Conservation (phyloP, 306 rosid species). For the Vigna nakashimae region DNA sequence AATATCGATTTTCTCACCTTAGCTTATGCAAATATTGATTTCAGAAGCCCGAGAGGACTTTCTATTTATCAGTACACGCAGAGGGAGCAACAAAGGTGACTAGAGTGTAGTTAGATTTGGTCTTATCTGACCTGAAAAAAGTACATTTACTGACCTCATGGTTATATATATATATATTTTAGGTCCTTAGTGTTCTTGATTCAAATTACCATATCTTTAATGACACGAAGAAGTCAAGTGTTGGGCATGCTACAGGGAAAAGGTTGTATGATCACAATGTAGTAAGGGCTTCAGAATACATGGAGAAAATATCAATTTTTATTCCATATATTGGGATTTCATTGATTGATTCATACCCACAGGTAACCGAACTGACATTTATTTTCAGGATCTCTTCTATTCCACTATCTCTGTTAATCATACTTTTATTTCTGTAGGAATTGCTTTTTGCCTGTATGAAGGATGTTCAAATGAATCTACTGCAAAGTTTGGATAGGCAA, state of each 20-base stretch:
- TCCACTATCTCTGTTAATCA: constrained; percentile 37
- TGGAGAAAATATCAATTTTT: constrained; percentile 73
- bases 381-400: constrained; percentile 24
- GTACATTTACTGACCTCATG: not conserved
- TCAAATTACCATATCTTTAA: constrained; percentile 69
- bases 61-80: constrained; percentile 79
- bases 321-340: constrained; percentile 82
- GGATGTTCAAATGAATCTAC: constrained; percentile 67
- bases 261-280: constrained; percentile 61
- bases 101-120: constrained; percentile 37
- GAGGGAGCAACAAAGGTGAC: constrained; percentile 96
- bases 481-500: constrained; percentile 89
- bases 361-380: constrained; percentile 57
- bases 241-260: constrained; percentile 52
- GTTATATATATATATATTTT: constrained; percentile 19
- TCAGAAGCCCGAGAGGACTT: constrained; percentile 89
- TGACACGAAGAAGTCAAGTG: constrained; percentile 57
- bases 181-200: constrained; percentile 88
- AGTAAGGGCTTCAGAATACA: constrained; percentile 63
- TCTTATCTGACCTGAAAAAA: constrained; percentile 13
- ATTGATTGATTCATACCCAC: constrained; percentile 73
- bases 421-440: constrained; percentile 64
- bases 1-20: constrained; percentile 27
- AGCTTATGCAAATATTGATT: constrained; percentile 47
- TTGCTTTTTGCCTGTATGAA: constrained; percentile 76